Conservation (phyloP, 371 early-diverging fungal genomes). For the Mycotypha africana region DNA sequence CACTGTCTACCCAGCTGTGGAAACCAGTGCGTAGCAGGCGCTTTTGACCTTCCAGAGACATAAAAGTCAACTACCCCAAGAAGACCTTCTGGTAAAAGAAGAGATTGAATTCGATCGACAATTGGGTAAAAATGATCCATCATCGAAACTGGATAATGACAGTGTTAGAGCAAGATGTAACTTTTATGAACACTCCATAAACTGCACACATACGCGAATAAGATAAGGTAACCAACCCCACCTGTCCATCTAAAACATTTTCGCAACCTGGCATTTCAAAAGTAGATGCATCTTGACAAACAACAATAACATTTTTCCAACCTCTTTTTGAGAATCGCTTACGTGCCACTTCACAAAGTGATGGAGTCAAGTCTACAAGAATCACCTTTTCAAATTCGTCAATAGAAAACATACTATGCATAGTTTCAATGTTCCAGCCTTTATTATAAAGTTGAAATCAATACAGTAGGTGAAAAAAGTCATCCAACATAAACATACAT, state of each 20-base stretch:
- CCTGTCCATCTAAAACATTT: constrained; percentile 47
- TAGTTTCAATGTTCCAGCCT: constrained; percentile 82
- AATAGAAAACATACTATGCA: constrained; percentile 71
- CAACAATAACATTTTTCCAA: constrained; percentile 75
- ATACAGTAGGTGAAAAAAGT: no score
- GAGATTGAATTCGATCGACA: constrained; percentile 59
- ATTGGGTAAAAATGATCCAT: constrained; percentile 71
- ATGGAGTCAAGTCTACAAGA: constrained; percentile 81
- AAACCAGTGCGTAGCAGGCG: constrained; percentile 51
- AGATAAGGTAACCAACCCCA: constrained; percentile 76
- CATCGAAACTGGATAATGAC: constrained; percentile 63
- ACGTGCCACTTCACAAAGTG: constrained; percentile 74
- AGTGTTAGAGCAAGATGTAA: background rate
- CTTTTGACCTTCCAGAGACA: constrained; percentile 55
- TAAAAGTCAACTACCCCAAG: constrained; percentile 80
- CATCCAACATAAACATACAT: background rate
- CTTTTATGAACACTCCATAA: constrained; percentile 6
- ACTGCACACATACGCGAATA: no score
- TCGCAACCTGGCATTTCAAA: constrained; percentile 60
- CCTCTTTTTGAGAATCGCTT: constrained; percentile 68
- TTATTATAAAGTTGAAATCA: constrained; percentile 1
- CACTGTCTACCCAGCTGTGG: constrained; percentile 55
- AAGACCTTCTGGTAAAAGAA: constrained; percentile 67
- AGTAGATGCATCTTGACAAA: constrained; percentile 74
- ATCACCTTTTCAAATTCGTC: constrained; percentile 73